A percentile compares a stretch with the other conserved stretches of the same genome.
These are phyloP conservation scores for Collybia sordida DNA, from an alignment of 768 basidiomycete species.

Conservation along the genomic window DNA sequence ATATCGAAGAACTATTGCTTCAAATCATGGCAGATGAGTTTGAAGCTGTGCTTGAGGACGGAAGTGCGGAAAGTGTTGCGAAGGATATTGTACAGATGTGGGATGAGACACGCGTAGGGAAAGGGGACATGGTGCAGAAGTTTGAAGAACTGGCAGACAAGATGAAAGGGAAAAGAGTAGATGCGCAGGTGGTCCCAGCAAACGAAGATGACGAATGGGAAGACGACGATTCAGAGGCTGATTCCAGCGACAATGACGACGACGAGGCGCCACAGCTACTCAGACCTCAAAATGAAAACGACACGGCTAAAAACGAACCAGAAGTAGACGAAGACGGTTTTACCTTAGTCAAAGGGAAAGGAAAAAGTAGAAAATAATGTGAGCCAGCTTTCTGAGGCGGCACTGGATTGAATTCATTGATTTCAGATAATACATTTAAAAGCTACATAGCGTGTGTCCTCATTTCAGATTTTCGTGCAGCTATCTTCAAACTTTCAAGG, in stretches of 20 bases:
- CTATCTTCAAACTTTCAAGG: no score
- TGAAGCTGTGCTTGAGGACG: slow-evolving; percentile 82
- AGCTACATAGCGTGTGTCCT: no score
- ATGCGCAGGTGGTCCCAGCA: slow-evolving; percentile 39
- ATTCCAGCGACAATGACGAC: slow-evolving; percentile 37
- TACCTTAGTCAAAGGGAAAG: slow-evolving; percentile 68
- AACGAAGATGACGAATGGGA: slow-evolving; percentile 44
- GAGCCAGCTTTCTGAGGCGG: no score
- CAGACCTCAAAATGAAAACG: slow-evolving; percentile 28
- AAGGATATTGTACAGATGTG: slow-evolving; percentile 71
- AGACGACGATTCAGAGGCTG: slow-evolving; percentile 36
- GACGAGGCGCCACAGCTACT: slow-evolving; percentile 59
- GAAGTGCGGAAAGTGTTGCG: slow-evolving; percentile 73
- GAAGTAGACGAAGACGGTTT: slow-evolving; percentile 94
- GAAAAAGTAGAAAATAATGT: no score
- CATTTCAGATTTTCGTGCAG: no score
- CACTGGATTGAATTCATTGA: no score
- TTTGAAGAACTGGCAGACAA: slow-evolving; percentile 67
- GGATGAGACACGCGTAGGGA: slow-evolving; percentile 47
- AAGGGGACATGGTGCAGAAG: slow-evolving; percentile 48
- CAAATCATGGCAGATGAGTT: slow-evolving; percentile 91
- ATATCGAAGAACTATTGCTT: slow-evolving; percentile 78
- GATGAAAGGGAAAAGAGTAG: slow-evolving; percentile 54
- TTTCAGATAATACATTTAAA: no score
- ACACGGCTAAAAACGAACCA: slow-evolving; percentile 50